These are phyloP conservation scores for Cryptococcus sp. DNA, from an alignment of 1,284 basidiomycete genomes.

Conservation along the genomic window DNA sequence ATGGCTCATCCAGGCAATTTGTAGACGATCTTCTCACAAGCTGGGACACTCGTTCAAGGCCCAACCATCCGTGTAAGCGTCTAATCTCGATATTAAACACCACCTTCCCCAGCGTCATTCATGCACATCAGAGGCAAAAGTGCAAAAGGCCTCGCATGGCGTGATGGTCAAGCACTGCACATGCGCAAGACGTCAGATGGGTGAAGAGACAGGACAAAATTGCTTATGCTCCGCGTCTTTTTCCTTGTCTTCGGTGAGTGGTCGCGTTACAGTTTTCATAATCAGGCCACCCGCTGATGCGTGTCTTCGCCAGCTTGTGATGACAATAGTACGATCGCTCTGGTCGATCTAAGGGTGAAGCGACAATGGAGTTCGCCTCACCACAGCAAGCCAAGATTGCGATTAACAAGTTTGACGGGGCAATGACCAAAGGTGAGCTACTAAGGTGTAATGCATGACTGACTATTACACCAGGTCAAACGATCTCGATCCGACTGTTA, in stretches of 20 bases:
- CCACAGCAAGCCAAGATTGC: slow-evolving; percentile 76
- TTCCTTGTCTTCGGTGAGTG: slow-evolving; percentile 29
- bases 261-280: slow-evolving; percentile 21
- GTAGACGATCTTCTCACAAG: slow-evolving; percentile 86
- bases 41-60: slow-evolving; percentile 87
- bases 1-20: slow-evolving; percentile 12
- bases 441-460: not conserved
- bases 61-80: slow-evolving; percentile 84
- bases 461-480: slow-evolving; percentile 62
- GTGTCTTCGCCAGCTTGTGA: too few species aligned
- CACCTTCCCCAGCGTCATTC: not conserved
- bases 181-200: not conserved
- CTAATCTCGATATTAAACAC: slow-evolving; percentile 14
- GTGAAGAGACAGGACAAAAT: slow-evolving; percentile 36
- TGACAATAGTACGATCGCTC: slow-evolving; percentile 85
- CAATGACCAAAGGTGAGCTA: slow-evolving; percentile 79
- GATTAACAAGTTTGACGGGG: slow-evolving; percentile 83
- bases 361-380: slow-evolving; percentile 78
- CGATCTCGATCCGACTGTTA: slow-evolving; percentile 69
- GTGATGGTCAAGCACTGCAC: not conserved
- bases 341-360: slow-evolving; percentile 85
- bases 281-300: too few species aligned
- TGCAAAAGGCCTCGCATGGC: too few species aligned
- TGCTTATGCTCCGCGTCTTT: slow-evolving; percentile 28
- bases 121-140: too few species aligned